Conservation (phyloP, 345 rosid genomes). For the Hevea brasiliensis region DNA sequence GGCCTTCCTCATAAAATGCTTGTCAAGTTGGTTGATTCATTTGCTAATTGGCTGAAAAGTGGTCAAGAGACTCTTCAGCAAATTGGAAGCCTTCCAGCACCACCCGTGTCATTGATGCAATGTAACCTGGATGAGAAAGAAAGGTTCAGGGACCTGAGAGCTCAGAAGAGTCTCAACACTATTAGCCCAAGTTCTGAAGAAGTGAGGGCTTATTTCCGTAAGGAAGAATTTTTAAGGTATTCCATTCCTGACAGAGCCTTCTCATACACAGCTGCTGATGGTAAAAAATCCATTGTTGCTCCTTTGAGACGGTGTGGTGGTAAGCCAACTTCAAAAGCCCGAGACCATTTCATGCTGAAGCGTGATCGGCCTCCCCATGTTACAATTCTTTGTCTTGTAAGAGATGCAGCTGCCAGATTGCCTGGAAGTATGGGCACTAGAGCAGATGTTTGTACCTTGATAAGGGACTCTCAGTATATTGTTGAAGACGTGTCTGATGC, state of each 20-base stretch:
- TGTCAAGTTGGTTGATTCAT: slow-evolving; percentile 93
- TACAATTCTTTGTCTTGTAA: slow-evolving; percentile 92
- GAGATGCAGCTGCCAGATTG: slow-evolving; percentile 98
- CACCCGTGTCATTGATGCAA: slow-evolving; percentile 81
- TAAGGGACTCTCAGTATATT: slow-evolving; percentile 85
- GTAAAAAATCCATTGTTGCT: slow-evolving; percentile 92
- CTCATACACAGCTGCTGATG: slow-evolving; percentile 96
- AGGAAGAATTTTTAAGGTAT: slow-evolving; percentile 87
- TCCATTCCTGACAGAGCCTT: slow-evolving; percentile 99
- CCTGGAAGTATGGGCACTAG: slow-evolving; percentile 99
- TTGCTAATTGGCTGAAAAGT: slow-evolving; percentile 96
- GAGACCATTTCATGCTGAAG: slow-evolving; percentile 99
- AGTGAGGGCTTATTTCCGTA: slow-evolving; percentile 85
- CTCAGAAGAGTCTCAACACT: slow-evolving; percentile 96
- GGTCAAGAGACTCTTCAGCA: slow-evolving; percentile 93
- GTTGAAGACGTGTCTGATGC: slow-evolving; percentile 93
- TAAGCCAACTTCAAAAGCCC: slow-evolving; percentile 98
- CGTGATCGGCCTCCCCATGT: slow-evolving; percentile 99
- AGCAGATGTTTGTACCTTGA: slow-evolving; percentile 98
- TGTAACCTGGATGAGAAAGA: slow-evolving; percentile 90
- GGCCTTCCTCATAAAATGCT: slow-evolving; percentile 90
- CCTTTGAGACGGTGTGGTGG: slow-evolving; percentile 99
- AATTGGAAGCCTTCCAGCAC: slow-evolving; percentile 95
- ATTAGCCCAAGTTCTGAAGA: slow-evolving; percentile 80
- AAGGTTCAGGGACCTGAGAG: slow-evolving; percentile 93